Evolutionary conservation across 108 stramenopile species (phyloP).

Genomic region (Stephanodiscus minutulus): DNA sequence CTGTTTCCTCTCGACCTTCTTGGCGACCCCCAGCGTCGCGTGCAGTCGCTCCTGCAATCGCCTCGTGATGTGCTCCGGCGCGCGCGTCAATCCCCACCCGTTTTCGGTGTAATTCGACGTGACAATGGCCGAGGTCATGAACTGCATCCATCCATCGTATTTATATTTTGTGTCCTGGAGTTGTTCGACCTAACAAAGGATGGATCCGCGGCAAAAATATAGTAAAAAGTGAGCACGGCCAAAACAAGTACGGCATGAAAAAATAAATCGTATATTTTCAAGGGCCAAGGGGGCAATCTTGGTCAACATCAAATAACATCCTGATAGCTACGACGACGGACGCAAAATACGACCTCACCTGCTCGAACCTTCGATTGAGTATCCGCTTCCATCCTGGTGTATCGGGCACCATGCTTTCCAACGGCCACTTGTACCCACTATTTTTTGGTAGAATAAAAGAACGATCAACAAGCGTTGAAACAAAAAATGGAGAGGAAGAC

Average conservation of each 20-base stretch:
- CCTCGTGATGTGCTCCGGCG: slow-evolving; percentile 38
- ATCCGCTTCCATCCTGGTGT: slow-evolving; percentile 68
- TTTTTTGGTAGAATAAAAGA: neutral
- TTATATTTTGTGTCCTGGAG: slow-evolving; percentile 36
- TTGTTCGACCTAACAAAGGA: slow-evolving; percentile 34
- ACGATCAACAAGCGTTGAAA: neutral
- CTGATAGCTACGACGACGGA: too few relatives aligned
- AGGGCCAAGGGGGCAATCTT: too few relatives aligned
- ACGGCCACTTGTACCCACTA: slow-evolving; percentile 76
- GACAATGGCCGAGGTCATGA: slow-evolving; percentile 50
- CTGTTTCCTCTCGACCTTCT: neutral
- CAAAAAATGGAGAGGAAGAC: neutral
- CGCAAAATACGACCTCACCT: slow-evolving; percentile 17
- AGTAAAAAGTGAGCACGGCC: too few relatives aligned
- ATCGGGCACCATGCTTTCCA: slow-evolving; percentile 50
- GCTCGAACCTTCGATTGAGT: slow-evolving; percentile 60
- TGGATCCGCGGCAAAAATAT: neutral
- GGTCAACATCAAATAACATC: neutral
- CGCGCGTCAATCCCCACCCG: slow-evolving; percentile 54
- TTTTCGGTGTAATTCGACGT: slow-evolving; percentile 71
- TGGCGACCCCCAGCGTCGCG: slow-evolving; percentile 13
- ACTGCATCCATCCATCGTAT: slow-evolving; percentile 71
- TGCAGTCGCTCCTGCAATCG: slow-evolving; percentile 32
- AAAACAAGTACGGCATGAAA: too few relatives aligned
- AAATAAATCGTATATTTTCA: too few relatives aligned